Evolutionary conservation across 208 protist species (phyloP).

Genomic region (Trypanosoma grayi): DNA sequence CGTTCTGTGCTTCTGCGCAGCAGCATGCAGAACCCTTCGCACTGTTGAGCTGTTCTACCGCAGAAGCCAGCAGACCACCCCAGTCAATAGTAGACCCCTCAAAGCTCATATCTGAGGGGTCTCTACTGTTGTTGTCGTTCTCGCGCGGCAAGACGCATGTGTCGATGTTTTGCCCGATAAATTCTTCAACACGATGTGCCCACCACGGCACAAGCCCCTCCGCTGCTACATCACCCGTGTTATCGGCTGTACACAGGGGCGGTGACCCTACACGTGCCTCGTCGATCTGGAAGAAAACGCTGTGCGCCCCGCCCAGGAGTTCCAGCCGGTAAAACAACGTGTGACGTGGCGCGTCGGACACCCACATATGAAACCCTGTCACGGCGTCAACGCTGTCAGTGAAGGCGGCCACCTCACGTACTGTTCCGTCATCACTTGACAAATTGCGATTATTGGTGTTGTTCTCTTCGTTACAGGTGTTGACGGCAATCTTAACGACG

Average conservation of each 20-base stretch:
- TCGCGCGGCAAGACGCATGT: not conserved
- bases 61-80: no score
- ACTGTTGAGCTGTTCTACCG: no score
- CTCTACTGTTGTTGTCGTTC: not conserved
- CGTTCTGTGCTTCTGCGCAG: no score
- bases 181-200: not conserved
- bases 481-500: not conserved
- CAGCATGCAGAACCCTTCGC: no score
- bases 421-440: not conserved
- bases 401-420: not conserved
- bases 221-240: not conserved
- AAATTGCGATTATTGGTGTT: not conserved
- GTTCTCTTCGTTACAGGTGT: no score
- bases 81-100: no score
- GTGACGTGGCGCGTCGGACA: not conserved
- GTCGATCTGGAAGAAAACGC: not conserved
- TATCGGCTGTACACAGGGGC: no score
- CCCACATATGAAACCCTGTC: not conserved
- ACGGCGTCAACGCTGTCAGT: not conserved
- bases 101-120: no score
- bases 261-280: no score
- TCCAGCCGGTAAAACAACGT: constrained; percentile 1
- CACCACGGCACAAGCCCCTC: not conserved
- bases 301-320: not conserved
- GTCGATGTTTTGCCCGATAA: not conserved